Conservation (phyloP, 495 filamentous ascomycete species). For the Lophiotrema nucula region DNA sequence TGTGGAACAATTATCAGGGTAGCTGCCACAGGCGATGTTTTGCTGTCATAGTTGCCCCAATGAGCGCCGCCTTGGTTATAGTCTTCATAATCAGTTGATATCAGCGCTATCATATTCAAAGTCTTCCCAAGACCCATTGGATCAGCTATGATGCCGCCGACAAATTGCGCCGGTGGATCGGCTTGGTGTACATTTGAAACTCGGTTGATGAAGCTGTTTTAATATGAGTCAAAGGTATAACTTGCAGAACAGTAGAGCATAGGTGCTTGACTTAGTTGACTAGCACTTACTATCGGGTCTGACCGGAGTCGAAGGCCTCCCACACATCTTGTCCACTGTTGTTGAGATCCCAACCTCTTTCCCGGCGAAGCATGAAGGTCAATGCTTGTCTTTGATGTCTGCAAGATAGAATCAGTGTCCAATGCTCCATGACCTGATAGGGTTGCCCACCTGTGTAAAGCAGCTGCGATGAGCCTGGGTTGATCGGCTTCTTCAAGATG, state of each 20-base stretch:
- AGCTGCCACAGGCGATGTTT: neutral
- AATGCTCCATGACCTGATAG: too few relatives aligned
- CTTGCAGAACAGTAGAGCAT: too few relatives aligned
- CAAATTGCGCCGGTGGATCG: slow-evolving; percentile 1
- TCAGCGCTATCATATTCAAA: slow-evolving; percentile 77
- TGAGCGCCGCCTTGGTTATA: too few relatives aligned
- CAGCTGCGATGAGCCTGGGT: too few relatives aligned
- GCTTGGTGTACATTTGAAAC: slow-evolving; percentile 6
- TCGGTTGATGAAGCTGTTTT: slow-evolving; percentile 12
- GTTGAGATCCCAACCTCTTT: slow-evolving; percentile 2
- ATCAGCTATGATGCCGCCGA: slow-evolving; percentile 81
- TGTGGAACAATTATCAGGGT: slow-evolving; percentile 21
- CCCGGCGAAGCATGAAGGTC: slow-evolving; percentile 21
- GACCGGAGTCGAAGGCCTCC: neutral
- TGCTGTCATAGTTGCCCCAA: neutral
- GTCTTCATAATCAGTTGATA: slow-evolving; percentile 38
- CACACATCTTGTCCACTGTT: slow-evolving; percentile 7
- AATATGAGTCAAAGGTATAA: too few relatives aligned
- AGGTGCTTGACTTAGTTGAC: neutral
- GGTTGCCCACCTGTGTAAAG: too few relatives aligned
- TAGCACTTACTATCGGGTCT: slow-evolving; percentile 1
- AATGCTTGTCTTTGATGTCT: slow-evolving; percentile 27
- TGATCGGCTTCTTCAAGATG: too few relatives aligned
- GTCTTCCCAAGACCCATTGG: slow-evolving; percentile 98
- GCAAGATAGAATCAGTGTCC: neutral